Conservation (phyloP, 805 yeast genomes). For the Kodamaea jinghongensis region DNA sequence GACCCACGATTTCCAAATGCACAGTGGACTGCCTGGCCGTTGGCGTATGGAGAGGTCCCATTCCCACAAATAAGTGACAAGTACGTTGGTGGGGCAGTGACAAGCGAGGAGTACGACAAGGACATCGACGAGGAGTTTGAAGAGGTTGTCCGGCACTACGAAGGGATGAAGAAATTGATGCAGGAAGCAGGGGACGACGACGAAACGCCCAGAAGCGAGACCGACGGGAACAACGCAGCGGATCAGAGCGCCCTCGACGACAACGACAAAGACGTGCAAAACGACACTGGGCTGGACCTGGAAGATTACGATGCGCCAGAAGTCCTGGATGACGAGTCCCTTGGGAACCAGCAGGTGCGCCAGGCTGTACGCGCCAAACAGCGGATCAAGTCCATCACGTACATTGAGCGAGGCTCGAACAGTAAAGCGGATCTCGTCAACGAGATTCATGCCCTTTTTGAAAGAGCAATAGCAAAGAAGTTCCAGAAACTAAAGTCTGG, state of each 20-base stretch:
- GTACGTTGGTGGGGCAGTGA: conserved; percentile 21
- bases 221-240: conserved; percentile 9
- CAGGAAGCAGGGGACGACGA: not conserved
- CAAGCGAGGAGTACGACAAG: conserved; percentile 5
- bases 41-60: conserved; percentile 32
- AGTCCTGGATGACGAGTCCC: not conserved
- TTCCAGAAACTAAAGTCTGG: conserved; percentile 1
- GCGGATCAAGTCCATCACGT: conserved; percentile 2
- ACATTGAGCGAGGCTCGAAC: conserved; percentile 14
- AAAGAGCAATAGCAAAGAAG: conserved; percentile 13
- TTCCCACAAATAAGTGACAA: conserved; percentile 27
- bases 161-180: not conserved
- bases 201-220: no score
- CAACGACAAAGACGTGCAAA: not conserved
- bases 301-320: not conserved
- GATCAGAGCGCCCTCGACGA: conserved; percentile 7
- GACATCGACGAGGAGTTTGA: conserved; percentile 12
- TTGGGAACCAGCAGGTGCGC: not conserved
- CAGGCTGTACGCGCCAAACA: not conserved
- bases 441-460: conserved; percentile 19
- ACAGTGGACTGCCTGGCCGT: conserved; percentile 65
- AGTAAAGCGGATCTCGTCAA: conserved; percentile 22
- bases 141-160: not conserved
- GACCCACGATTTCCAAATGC: conserved; percentile 34
- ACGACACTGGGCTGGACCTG: not conserved